Base-by-base conservation (phyloP, 75 land plant genomes). In the Pinus taeda region DNA sequence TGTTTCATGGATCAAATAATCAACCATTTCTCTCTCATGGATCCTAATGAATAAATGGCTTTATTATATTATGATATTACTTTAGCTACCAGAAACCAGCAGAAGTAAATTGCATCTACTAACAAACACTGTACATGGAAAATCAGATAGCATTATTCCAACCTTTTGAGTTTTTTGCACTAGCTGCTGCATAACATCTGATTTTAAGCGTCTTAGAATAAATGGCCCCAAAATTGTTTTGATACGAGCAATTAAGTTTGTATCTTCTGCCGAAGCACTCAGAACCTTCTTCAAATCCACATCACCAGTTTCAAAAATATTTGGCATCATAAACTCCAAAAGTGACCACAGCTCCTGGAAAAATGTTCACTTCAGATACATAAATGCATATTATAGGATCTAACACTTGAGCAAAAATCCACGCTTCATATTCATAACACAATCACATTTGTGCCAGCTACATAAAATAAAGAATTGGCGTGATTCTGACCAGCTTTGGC, bases 101-200 rank as follows among this genome's bases (percentile, higher is more conserved):
- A n/a, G 53, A 36, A 69, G 20, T 49, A 49, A 9, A 49, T 49
- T 9, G 11, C 2, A 2, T 7, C 53, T 20, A 69, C 6, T 20
- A 69, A 42, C 21, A 39, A 67, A 36, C 7, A 20, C 11, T 69
- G 18, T n/a, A 69, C 3, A 42, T 3, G 13, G 15, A n/a, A 69
- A 36, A 37, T 61, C 30, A 36, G 12, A 24, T 36, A 37, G 39
- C 21, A 71, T 79, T 57, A 63, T 57, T 62, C 83, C 62, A 59
- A 93, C 99, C 88, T 81, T 82, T 58, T 97, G 99, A 58, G 84
- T 90, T 77, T 97, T 97, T 65, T 91, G 92, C 49, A 90, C 95
- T 67, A 97, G 92, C 77, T 97, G 99, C 75, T 85, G 96, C 99
- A 97, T 97, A 1, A 97, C 99, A 86, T 95, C 98, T 39, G 96